phyloP scores from a whole-genome alignment of 176 grass and related monocot genomes.

The Alloteropsis semialata region DNA sequence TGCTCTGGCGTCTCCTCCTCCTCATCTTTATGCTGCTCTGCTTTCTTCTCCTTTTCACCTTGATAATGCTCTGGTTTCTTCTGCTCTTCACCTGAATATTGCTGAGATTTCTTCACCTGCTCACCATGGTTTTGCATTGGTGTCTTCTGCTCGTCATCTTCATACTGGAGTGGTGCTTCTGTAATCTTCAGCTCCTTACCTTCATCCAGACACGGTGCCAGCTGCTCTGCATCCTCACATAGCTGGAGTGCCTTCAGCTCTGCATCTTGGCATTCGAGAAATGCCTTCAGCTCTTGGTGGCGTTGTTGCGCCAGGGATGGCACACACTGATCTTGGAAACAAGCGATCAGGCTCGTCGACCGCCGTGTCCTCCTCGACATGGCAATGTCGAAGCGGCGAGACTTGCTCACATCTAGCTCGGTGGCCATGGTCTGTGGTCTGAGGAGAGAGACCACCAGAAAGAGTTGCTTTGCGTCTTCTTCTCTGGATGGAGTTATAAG shows the following conservation, averaged over 20 bases:
- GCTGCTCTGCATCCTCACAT: constrained; percentile 15
- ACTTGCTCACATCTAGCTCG: constrained; percentile 49
- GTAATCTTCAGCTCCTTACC: constrained; percentile 18
- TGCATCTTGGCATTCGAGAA: constrained; percentile 32
- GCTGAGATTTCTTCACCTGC: neutral
- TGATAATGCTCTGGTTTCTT: neutral
- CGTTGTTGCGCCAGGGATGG: constrained; percentile 7
- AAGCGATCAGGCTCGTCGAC: constrained; percentile 30
- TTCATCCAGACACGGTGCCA: neutral
- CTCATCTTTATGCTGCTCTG: constrained; percentile 5
- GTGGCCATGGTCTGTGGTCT: constrained; percentile 62
- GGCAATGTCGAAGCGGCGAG: constrained; percentile 61
- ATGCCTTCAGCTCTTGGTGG: constrained; percentile 31
- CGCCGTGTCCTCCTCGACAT: constrained; percentile 86
- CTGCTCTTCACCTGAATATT: neutral
- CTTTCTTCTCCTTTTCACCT: constrained; percentile 8
- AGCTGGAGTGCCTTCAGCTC: constrained; percentile 24
- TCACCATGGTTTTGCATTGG: constrained; percentile 15
- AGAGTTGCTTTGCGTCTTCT: constrained; percentile 28
- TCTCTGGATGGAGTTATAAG: constrained; percentile 44
- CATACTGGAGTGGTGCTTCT: neutral
- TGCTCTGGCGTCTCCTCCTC: constrained; percentile 23
- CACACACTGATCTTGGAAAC: constrained; percentile 34
- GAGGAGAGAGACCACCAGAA: constrained; percentile 34
- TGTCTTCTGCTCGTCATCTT: constrained; percentile 25